Conservation (phyloP, 1,139 yeast genomes). For the Blastobotrys malaysiensis region DNA sequence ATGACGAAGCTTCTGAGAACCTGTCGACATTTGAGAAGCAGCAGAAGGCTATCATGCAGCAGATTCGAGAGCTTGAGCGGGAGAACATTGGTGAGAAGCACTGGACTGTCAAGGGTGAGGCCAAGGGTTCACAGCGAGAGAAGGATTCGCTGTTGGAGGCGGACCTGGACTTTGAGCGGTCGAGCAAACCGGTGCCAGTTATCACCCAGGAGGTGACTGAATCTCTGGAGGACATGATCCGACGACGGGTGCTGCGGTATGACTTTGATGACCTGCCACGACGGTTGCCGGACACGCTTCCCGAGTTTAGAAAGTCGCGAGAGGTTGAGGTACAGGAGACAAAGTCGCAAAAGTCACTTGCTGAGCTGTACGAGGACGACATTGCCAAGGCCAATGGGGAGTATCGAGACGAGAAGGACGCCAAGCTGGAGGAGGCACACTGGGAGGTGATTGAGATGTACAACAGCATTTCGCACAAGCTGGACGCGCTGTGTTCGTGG, state of each 20-base stretch:
- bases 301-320: constrained; percentile 47
- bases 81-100: constrained; percentile 87
- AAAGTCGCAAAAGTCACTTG: constrained; percentile 81
- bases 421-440: constrained; percentile 66
- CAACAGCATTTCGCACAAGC: constrained; percentile 56
- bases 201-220: constrained; percentile 87
- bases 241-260: constrained; percentile 66
- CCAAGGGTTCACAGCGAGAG: constrained; percentile 74
- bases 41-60: constrained; percentile 67
- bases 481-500: constrained; percentile 87
- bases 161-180: constrained; percentile 67
- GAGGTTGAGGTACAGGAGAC: constrained; percentile 68
- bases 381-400: constrained; percentile 45
- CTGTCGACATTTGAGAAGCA: constrained; percentile 81
- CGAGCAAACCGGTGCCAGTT: constrained; percentile 83
- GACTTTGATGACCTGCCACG: constrained; percentile 84
- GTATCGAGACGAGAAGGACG: constrained; percentile 40
- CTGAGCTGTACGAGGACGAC: constrained; percentile 89
- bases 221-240: constrained; percentile 78
- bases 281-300: constrained; percentile 55
- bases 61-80: constrained; percentile 72
- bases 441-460: constrained; percentile 69
- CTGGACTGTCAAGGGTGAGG: constrained; percentile 96
- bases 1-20: constrained; percentile 31
- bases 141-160: constrained; percentile 64